A percentile compares a stretch with the other conserved stretches of the same genome.
Conservation (phyloP, 805 yeast genomes). For the Wickerhamiella brachini region DNA sequence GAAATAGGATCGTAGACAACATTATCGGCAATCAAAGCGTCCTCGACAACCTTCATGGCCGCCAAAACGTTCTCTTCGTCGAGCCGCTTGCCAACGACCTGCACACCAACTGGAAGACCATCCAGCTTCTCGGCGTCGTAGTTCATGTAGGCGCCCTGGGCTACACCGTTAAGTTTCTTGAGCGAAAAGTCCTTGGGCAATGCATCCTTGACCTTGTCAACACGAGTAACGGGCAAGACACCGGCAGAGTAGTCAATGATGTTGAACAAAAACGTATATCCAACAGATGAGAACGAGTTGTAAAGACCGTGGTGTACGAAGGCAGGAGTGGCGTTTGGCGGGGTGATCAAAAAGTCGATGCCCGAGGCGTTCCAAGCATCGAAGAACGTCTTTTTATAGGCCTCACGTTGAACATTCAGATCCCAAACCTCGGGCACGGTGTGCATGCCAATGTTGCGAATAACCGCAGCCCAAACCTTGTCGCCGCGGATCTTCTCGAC, state of each 20-base stretch:
- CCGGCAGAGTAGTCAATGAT: conserved; percentile 44
- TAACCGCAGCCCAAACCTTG: conserved; percentile 26
- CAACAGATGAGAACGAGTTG: conserved; percentile 27
- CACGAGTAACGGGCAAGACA: conserved; percentile 44
- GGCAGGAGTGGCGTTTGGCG: conserved; percentile 33
- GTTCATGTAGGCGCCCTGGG: conserved; percentile 30
- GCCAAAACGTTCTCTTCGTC: conserved; percentile 49
- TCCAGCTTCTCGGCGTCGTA: conserved; percentile 41
- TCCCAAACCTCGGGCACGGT: conserved; percentile 26
- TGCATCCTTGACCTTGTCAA: conserved; percentile 28
- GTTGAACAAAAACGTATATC: conserved; percentile 44
- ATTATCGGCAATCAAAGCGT: background rate
- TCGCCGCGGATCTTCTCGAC: conserved; percentile 24
- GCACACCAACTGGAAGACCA: conserved; percentile 54
- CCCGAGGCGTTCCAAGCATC: conserved; percentile 25
- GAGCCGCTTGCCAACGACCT: conserved; percentile 43
- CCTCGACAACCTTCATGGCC: conserved; percentile 31
- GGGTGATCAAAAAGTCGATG: conserved; percentile 27
- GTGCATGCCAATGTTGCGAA: conserved; percentile 26
- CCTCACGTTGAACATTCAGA: conserved; percentile 24
- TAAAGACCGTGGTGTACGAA: conserved; percentile 26
- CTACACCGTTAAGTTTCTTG: conserved; percentile 27
- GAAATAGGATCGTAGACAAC: background rate
- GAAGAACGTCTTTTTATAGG: conserved; percentile 22
- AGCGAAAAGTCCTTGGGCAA: conserved; percentile 22